Base-by-base conservation (phyloP, 2,329 filamentous ascomycete species). In the Cytospora piceicola region DNA sequence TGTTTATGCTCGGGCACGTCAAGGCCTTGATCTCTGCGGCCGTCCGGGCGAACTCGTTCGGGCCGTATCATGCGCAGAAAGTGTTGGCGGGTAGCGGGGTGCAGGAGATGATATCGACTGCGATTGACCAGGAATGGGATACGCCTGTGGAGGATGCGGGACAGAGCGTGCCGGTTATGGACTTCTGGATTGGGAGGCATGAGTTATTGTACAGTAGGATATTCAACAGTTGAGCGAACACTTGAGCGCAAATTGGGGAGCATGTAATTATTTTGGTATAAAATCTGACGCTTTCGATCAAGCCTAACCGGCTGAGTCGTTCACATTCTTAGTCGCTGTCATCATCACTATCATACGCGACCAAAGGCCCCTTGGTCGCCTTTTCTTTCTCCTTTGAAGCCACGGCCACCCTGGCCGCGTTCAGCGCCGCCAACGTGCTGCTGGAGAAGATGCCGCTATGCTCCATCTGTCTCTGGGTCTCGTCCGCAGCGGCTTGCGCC, bases 331-430 rank as follows among this genome's bases (percentile, higher is more conserved):
- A 66, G 32, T 68, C 66, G 60, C 66, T 68, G 73, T 83, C 79
- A 64, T 82, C 90, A 67, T 97, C 94, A 74, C 93, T 97, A 64
- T 89, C 93, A 73, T 99, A 99, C 30, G 85, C 91, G 24, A 97
- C 95, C 70, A 98, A 79, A 8, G 93, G 91, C 1, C 92, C 92
- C 22, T 85, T 77, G 32, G 86, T 70, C 12, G 77, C 79, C 32
- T 83, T 78, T 77, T 49, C 46, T 61, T 87, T 83, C 29, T 81
- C 77, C 74, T 85, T 86, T 36, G 82, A 80, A 52, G 85, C 81
- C 58, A 87, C 80, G 11, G 83, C 76, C 4, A 86, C 80, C 70
- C 83, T 82, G 63, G 83, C 80, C 68, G 80, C 79, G 73, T 89
- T 89, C 65, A 99, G 77, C 2, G 93, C 93, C 5, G 91, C 91